Evolutionary conservation across 116 monocot genomes (phyloP), one percentile per base, ranked within the genome.

Genomic region (Cymodocea nodosa): DNA sequence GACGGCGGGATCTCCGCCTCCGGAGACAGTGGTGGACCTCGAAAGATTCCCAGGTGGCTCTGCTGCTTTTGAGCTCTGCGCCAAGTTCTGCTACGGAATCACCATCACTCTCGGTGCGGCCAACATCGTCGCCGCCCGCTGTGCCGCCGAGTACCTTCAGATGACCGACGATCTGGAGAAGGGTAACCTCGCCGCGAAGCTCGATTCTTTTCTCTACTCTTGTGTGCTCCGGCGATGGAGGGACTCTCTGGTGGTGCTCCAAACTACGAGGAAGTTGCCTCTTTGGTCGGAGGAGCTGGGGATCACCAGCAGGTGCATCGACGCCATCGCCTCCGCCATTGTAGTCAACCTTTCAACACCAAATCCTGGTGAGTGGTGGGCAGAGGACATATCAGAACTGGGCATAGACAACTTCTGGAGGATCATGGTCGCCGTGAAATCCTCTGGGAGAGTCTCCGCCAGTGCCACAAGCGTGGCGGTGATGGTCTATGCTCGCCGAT

Each of bases 81-180:
- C 80, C 10, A 93, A 93, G 69, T 93, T 86, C 72, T 93, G 93
- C 76, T 93, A 93, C 37, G 84, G 80, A 30, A 80, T 93, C 34
- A 73, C 82, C 67, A 76, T 93, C 56, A 89, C 93, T 2, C 49
- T 93, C 68, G 84, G 86, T 59, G 78, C 93, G 20, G 63, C 76
- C 59, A 89, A 93, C 82, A 71, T 86, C 52, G 82, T 86, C 3
- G 58, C 80, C 0, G 80, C 73, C 18, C 78, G 84, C 6, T 93
- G 89, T 54, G 93, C 93, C 3, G 81, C 89, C 3, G 82, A 76
- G 23, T 84, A 86, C 67, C 89, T 93, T 4, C 72, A 74, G 23
- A 93, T 93, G 93, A 74, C 60, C 23, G 89, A 89, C 9, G 84
- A 72, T 5, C 53, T 77, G 10, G 93, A 93, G 64, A 64, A 68